A percentile compares a stretch with the other conserved stretches of the same genome.
Conservation (phyloP, 2,329 filamentous ascomycete species). For the Aureobasidium sp. region DNA sequence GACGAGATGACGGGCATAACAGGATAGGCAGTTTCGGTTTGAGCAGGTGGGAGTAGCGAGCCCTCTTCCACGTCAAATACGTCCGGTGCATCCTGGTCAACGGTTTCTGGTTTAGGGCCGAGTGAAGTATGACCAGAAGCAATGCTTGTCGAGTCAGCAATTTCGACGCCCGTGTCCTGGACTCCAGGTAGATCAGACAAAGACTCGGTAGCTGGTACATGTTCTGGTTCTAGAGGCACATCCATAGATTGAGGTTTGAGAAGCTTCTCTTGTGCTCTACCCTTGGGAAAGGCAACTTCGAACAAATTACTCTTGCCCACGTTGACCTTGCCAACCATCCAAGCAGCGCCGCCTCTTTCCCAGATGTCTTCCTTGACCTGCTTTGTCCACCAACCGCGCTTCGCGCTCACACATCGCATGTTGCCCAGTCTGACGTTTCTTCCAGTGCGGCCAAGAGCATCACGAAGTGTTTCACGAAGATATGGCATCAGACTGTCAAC, state of each 20-base stretch:
- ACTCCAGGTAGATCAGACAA: not conserved
- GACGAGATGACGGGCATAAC: conserved; percentile 80
- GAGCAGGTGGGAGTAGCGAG: conserved; percentile 66
- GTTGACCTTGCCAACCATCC: conserved; percentile 98
- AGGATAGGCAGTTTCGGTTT: conserved; percentile 67
- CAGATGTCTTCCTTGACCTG: conserved; percentile 80
- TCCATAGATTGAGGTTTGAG: not conserved
- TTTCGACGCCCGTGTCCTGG: not conserved
- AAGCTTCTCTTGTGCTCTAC: conserved; percentile 29
- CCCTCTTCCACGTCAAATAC: conserved; percentile 23
- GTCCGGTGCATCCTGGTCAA: conserved; percentile 8
- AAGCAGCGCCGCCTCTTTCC: conserved; percentile 74
- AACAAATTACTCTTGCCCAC: conserved; percentile 95
- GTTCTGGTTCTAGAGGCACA: not conserved
- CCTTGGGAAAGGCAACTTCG: conserved; percentile 78
- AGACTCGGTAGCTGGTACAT: not conserved
- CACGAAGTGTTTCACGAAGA: conserved; percentile 66
- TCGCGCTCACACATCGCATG: conserved; percentile 76
- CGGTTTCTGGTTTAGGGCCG: not conserved
- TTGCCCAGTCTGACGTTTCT: conserved; percentile 78
- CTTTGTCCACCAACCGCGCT: conserved; percentile 84
- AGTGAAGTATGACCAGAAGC: not conserved
- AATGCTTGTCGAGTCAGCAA: not conserved
- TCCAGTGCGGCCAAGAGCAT: conserved; percentile 62
- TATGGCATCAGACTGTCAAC: conserved; percentile 85